Evolutionary conservation across 768 basidiomycete species (phyloP).

Genomic region (Russula abietina): DNA sequence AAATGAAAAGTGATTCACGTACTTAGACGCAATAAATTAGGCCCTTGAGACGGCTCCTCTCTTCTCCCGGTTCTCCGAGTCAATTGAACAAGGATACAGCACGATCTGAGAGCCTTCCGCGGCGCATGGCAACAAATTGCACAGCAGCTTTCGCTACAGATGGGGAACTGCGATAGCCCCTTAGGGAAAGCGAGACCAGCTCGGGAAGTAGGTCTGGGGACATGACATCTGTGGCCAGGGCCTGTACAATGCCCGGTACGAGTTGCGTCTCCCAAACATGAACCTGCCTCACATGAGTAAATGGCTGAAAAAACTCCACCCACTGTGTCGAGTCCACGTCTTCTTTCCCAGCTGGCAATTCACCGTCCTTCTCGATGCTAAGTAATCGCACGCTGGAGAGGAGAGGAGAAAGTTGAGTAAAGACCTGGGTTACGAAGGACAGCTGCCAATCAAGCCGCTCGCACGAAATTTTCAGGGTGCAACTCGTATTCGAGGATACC

Average conservation of each 20-base stretch:
- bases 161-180: neutral
- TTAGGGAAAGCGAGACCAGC: neutral
- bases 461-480: neutral
- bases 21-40: neutral
- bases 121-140: neutral
- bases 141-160: neutral
- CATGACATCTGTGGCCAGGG: neutral
- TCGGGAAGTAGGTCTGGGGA: neutral
- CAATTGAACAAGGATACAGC: neutral
- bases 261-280: neutral
- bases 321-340: neutral
- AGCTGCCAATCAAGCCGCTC: constrained; percentile 1
- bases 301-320: neutral
- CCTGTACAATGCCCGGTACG: neutral
- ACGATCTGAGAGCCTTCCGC: neutral
- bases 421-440: neutral
- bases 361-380: neutral
- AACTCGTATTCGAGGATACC: neutral
- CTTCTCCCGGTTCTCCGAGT: too few relatives aligned
- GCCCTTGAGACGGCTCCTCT: neutral
- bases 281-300: neutral
- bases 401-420: neutral
- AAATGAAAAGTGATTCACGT: neutral
- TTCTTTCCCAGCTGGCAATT: neutral
- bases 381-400: neutral